Evolutionary conservation across 2,329 filamentous ascomycete genomes (phyloP).

Genomic region (Pseudonectria foliicola): DNA sequence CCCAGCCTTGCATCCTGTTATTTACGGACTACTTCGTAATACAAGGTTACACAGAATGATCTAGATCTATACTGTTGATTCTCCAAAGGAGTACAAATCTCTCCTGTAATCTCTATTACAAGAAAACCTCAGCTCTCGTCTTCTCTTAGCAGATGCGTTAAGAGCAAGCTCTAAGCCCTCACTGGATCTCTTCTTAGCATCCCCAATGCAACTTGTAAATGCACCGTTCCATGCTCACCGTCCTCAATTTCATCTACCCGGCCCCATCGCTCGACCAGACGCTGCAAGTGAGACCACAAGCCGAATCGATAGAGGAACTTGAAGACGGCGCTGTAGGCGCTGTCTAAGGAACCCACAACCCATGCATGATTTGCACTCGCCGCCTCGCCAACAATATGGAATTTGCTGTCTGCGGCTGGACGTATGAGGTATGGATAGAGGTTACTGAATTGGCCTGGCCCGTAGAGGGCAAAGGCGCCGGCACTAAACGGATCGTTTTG

Average conservation of each 20-base stretch:
- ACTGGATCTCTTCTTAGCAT: background rate
- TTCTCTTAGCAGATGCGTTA: too few species aligned
- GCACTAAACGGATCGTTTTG: constrained; percentile 25
- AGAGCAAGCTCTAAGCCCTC: background rate
- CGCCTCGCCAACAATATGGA: constrained; percentile 32
- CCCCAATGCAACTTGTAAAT: constrained; percentile 2
- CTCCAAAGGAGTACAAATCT: too few species aligned
- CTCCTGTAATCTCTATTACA: too few species aligned
- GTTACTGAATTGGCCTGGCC: constrained; percentile 31
- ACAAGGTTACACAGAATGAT: too few species aligned
- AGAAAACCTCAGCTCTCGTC: too few species aligned
- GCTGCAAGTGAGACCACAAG: background rate
- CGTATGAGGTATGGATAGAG: constrained; percentile 25
- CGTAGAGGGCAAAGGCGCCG: constrained; percentile 34
- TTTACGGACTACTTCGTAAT: too few species aligned
- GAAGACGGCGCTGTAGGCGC: constrained; percentile 15
- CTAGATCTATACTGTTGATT: too few species aligned
- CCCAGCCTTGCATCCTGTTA: too few species aligned
- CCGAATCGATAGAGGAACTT: constrained; percentile 3
- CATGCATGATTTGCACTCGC: constrained; percentile 31
- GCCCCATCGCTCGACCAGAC: constrained; percentile 1
- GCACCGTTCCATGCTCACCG: constrained; percentile 2
- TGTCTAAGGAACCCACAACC: constrained; percentile 32
- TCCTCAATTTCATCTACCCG: constrained; percentile 1
- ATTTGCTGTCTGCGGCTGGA: constrained; percentile 18